These are phyloP conservation scores for Pyricularia grisea DNA, from an alignment of 2,329 filamentous ascomycete genomes.

Conservation along the genomic window DNA sequence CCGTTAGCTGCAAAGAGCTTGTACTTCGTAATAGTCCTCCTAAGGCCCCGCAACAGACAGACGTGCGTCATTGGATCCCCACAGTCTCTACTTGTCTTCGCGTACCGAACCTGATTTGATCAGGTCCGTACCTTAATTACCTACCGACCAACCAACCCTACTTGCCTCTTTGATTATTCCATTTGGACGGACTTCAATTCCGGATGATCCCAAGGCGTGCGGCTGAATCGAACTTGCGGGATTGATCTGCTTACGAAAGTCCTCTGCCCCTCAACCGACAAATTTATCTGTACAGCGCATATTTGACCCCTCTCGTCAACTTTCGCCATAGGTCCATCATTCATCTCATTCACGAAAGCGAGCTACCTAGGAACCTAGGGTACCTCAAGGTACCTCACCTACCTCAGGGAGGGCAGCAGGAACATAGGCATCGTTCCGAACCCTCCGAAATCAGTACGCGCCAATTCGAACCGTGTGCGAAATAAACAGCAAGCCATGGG, in stretches of 20 bases:
- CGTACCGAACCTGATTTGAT: too few species aligned
- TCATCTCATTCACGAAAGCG: neutral
- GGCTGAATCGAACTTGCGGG: neutral
- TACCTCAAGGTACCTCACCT: neutral
- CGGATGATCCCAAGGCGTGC: neutral
- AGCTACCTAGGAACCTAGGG: neutral
- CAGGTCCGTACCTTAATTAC: too few species aligned
- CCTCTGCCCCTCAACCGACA: neutral
- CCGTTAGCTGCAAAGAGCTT: neutral
- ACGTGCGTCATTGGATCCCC: neutral
- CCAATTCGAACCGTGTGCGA: conserved; percentile 33
- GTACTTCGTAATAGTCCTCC: neutral
- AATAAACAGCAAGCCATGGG: conserved; percentile 62
- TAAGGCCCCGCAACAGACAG: neutral
- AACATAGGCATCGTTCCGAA: neutral
- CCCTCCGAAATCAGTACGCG: neutral
- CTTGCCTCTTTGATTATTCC: neutral
- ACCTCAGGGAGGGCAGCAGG: neutral
- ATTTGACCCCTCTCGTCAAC: neutral
- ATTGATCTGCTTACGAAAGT: neutral
- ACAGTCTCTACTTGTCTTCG: neutral
- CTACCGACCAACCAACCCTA: too few species aligned
- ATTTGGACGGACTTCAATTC: too few species aligned
- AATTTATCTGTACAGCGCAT: neutral
- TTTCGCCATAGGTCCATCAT: neutral